phyloP scores from a whole-genome alignment of 441 rosid species.

The Cnidoscolus chayamansa region DNA sequence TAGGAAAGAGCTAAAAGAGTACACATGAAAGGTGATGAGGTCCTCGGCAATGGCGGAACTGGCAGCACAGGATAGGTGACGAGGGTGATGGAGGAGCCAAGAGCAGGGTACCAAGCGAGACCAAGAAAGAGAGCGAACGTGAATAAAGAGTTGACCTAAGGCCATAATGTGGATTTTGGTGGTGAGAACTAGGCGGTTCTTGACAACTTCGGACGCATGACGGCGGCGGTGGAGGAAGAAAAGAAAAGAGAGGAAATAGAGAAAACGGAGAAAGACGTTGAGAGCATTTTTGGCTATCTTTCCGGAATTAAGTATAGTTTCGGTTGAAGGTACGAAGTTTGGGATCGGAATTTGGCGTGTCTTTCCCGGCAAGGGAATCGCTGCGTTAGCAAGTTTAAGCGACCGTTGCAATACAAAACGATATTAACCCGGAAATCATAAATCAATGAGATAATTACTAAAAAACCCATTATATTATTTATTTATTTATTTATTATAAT shows the following conservation, averaged over 20 bases:
- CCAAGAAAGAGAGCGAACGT: constrained; percentile 78
- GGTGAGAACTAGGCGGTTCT: constrained; percentile 13
- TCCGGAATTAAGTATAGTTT: background rate
- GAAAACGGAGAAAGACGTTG: background rate
- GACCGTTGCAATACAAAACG: too few species aligned
- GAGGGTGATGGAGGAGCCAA: constrained; percentile 28
- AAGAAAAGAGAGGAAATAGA: background rate
- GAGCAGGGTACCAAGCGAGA: constrained; percentile 45
- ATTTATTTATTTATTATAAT: too few species aligned
- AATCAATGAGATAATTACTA: too few species aligned
- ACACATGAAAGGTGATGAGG: constrained; percentile 67
- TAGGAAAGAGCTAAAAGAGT: constrained; percentile 78
- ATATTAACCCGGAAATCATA: too few species aligned
- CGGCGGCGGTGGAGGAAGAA: background rate
- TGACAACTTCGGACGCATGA: background rate
- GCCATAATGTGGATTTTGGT: constrained; percentile 73
- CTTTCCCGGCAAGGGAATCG: constrained; percentile 22
- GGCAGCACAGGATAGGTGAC: constrained; percentile 36
- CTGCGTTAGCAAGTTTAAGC: too few species aligned
- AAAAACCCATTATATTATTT: too few species aligned
- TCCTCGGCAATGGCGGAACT: constrained; percentile 38
- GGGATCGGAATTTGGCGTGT: constrained; percentile 8
- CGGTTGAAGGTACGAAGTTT: constrained; percentile 4
- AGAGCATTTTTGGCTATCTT: background rate
- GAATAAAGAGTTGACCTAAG: constrained; percentile 80